Percentiles rank a stretch among this genome's conserved stretches.
Evolutionary conservation across 148 eudicot genomes (phyloP).

Genomic region (Vaccinium myrtillus): DNA sequence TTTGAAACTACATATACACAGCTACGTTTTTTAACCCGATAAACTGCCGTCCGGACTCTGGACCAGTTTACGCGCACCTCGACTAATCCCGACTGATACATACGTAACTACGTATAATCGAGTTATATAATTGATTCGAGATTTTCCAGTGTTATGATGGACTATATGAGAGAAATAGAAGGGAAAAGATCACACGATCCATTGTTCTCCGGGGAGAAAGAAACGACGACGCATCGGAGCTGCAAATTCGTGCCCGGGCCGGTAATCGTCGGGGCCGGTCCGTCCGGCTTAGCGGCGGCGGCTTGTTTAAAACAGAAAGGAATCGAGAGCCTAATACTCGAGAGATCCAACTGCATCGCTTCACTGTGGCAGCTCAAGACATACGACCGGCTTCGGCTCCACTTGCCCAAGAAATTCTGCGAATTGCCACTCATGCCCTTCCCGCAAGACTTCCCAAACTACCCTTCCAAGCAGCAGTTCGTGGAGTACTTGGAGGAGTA

Average conservation of each 20-base stretch:
- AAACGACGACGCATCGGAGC: not conserved
- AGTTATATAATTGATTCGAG: not conserved
- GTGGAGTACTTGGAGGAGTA: constrained; percentile 50
- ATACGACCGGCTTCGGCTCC: constrained; percentile 62
- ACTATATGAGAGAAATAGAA: constrained; percentile 44
- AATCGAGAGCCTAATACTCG: constrained; percentile 50
- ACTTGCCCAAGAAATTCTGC: constrained; percentile 66
- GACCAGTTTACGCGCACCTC: no score
- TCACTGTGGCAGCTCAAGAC: constrained; percentile 70
- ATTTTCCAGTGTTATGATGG: not conserved
- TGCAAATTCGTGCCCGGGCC: constrained; percentile 47
- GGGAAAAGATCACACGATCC: constrained; percentile 46
- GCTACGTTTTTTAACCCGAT: no score
- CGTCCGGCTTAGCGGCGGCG: constrained; percentile 68
- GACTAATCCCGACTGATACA: no score
- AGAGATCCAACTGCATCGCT: constrained; percentile 59
- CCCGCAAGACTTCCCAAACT: constrained; percentile 54
- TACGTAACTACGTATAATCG: not conserved
- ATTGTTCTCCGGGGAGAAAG: constrained; percentile 2
- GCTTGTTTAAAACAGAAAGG: constrained; percentile 55
- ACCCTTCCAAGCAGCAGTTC: constrained; percentile 63
- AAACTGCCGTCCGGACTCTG: no score
- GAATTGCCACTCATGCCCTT: constrained; percentile 65
- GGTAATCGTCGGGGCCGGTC: constrained; percentile 70
- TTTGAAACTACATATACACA: not conserved